A percentile compares a stretch with the other conserved stretches of the same genome.
Conservation (phyloP, 768 basidiomycete genomes). For the Agaricus sinodeliciosus region DNA sequence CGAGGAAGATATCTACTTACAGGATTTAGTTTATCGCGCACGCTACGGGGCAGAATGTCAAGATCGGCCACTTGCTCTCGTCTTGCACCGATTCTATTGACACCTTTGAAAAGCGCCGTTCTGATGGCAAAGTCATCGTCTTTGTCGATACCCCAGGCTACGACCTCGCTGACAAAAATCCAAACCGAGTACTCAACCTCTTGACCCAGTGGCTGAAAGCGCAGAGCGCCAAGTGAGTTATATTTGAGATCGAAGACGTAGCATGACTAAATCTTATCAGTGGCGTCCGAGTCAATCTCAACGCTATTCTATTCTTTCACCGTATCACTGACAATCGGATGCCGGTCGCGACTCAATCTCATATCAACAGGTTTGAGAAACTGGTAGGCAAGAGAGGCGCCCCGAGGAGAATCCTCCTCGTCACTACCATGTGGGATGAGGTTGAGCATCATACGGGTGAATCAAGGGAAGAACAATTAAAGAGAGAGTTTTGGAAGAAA, state of each 20-base stretch:
- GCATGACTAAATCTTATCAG: background rate
- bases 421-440: constrained; percentile 11
- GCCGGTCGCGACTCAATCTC: constrained; percentile 7
- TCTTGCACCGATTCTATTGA: constrained; percentile 5
- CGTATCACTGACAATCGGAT: constrained; percentile 9
- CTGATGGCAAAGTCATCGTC: background rate
- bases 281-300: background rate
- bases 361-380: constrained; percentile 8
- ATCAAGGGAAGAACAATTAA: background rate
- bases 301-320: constrained; percentile 9
- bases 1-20: background rate
- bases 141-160: constrained; percentile 10
- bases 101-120: background rate
- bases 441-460: background rate
- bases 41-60: constrained; percentile 9
- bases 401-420: constrained; percentile 1
- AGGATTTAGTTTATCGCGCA: constrained; percentile 7
- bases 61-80: constrained; percentile 6
- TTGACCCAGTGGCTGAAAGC: constrained; percentile 10
- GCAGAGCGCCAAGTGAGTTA: background rate
- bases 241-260: background rate
- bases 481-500: constrained; percentile 5
- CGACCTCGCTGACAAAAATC: constrained; percentile 10
- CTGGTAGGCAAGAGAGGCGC: constrained; percentile 6
- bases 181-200: constrained; percentile 7